phyloP scores from a whole-genome alignment of 116 monocot species.

The Posidonia oceanica region DNA sequence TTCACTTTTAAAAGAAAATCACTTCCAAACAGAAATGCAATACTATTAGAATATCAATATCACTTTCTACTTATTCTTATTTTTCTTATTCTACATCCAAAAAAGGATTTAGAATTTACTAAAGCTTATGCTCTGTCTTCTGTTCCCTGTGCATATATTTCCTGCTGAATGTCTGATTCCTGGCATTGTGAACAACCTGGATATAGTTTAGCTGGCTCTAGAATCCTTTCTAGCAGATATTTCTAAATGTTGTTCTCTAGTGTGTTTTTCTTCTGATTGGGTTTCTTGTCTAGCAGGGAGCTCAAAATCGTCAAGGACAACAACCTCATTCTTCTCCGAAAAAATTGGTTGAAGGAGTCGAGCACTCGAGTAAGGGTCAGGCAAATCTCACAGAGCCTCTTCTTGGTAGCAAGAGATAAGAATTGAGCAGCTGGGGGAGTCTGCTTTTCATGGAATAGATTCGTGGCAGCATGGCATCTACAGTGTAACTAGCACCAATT shows the following conservation, averaged over 20 bases:
- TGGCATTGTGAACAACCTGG: too few relatives aligned
- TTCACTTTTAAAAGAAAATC: too few relatives aligned
- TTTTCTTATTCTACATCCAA: too few relatives aligned
- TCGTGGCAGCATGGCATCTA: too few relatives aligned
- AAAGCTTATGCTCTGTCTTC: too few relatives aligned
- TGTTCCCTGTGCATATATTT: too few relatives aligned
- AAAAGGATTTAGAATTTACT: not conserved
- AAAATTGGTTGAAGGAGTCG: conserved; percentile 41
- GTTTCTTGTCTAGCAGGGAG: conserved; percentile 21
- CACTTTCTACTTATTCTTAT: too few relatives aligned
- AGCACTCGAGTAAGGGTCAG: conserved; percentile 27
- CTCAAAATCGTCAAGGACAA: conserved; percentile 62
- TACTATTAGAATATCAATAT: too few relatives aligned
- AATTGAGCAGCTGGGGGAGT: not conserved
- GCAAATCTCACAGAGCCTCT: conserved; percentile 42
- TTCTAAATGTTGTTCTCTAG: not conserved
- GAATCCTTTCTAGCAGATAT: not conserved
- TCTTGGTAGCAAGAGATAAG: conserved; percentile 33
- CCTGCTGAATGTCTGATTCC: too few relatives aligned
- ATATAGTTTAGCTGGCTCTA: not conserved
- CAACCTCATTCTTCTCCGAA: conserved; percentile 23
- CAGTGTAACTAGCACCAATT: too few relatives aligned
- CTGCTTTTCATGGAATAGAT: too few relatives aligned
- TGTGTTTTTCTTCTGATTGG: not conserved
- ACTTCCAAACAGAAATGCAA: too few relatives aligned